A percentile compares a stretch with the other conserved stretches of the same genome.
Evolutionary conservation across 1,139 yeast genomes (phyloP).

Genomic region (Geotrichum carabidarum): DNA sequence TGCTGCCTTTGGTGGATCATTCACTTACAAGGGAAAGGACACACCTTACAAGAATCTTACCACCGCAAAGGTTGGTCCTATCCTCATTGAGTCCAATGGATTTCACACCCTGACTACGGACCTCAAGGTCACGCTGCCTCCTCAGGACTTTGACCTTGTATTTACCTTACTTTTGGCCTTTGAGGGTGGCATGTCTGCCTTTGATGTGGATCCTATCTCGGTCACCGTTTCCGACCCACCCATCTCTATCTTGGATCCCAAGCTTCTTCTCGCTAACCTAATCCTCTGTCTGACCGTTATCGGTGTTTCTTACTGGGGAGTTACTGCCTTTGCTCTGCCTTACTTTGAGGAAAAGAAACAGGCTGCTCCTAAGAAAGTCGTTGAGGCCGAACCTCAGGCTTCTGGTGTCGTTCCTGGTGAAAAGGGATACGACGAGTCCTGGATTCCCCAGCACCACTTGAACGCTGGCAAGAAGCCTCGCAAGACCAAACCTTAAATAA

Average conservation of each 20-base stretch:
- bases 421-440: slow-evolving; percentile 45
- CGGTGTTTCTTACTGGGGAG: slow-evolving; percentile 47
- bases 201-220: slow-evolving; percentile 55
- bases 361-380: slow-evolving; percentile 18
- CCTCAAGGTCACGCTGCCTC: slow-evolving; percentile 46
- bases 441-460: slow-evolving; percentile 52
- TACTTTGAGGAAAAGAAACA: slow-evolving; percentile 34
- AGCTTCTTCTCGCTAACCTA: slow-evolving; percentile 58
- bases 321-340: slow-evolving; percentile 44
- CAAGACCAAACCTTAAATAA: slow-evolving; percentile 7
- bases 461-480: slow-evolving; percentile 31
- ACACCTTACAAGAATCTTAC: slow-evolving; percentile 28
- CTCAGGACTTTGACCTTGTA: slow-evolving; percentile 55
- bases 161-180: slow-evolving; percentile 56
- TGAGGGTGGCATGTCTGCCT: slow-evolving; percentile 48
- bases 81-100: slow-evolving; percentile 48
- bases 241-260: slow-evolving; percentile 67
- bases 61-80: slow-evolving; percentile 48
- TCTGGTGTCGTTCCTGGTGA: slow-evolving; percentile 34
- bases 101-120: slow-evolving; percentile 33
- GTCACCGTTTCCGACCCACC: slow-evolving; percentile 59
- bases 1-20: slow-evolving; percentile 71
- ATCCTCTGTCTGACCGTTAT: slow-evolving; percentile 50
- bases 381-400: slow-evolving; percentile 7
- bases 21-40: slow-evolving; percentile 50